Base-by-base conservation (phyloP, 805 yeast species). In the Candida awuae region DNA sequence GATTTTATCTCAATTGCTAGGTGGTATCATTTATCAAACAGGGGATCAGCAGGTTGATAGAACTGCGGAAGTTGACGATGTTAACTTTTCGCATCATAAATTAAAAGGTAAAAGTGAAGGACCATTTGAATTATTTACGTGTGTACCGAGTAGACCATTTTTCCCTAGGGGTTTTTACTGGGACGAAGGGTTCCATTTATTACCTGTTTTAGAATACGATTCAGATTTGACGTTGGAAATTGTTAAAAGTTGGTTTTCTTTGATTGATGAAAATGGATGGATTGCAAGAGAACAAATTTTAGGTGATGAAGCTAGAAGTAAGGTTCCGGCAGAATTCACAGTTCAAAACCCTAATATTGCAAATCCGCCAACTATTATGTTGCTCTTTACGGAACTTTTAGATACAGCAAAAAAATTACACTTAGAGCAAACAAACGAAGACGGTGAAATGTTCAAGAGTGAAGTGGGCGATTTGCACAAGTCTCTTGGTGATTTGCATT, bases 111-210 rank as follows among this genome's bases (percentile, higher is more conserved):
- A 54, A n/a, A 60, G 66, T 12, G 95, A 84, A 52, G 92, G 88
- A 0, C 95, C 95, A 1, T 61, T 65, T 44, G 84, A 80, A 47
- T 62, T 92, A 35, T 84, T 87, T 52, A 73, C 92, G 0, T 68
- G 86, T 17, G 92, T 86, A 25, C 98, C 98, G 2, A 84, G 95
- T 35, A 70, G 98, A 37, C 85, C 95, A 1, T 85, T 84, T 54
- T 92, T 92, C 61, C 97, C 98, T 4, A 71, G 98, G 46, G 98
- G 98, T 0, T 92, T 92, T 54, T 86, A 84, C 55, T 92, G 98
- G 98, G 98, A 92, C 61, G 98, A 92, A 62, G 98, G 98, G 0
- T 92, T 92, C 61, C 96, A 90, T 58, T 66, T 90, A 43, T 65
- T 88, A 29, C 94, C 94, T 7, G 65, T 92, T 28, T 59, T 84